These are phyloP conservation scores for Neodidymelliopsis sp. DNA, from an alignment of 2,329 filamentous ascomycete genomes.

Conservation along the genomic window DNA sequence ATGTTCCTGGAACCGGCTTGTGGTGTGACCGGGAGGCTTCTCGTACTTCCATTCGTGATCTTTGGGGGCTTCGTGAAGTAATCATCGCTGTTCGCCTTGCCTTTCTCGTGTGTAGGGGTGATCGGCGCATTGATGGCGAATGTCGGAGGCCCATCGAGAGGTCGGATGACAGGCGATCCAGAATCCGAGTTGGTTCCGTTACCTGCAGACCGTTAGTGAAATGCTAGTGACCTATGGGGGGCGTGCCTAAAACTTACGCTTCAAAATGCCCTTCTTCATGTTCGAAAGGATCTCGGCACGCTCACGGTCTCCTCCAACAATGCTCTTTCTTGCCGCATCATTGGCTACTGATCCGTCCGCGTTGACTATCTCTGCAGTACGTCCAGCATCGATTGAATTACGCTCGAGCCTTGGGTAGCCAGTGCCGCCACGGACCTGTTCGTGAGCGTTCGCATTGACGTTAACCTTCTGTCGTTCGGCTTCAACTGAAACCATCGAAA, in stretches of 20 bases:
- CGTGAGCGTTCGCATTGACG: conserved; percentile 72
- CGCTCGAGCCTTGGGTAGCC: conserved; percentile 85
- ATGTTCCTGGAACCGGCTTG: conserved; percentile 69
- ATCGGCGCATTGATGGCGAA: conserved; percentile 86
- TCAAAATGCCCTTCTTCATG: conserved; percentile 94
- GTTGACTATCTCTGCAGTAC: conserved; percentile 57
- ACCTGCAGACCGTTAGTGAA: conserved; percentile 39
- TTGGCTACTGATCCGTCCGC: conserved; percentile 48
- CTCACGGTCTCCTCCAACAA: conserved; percentile 88
- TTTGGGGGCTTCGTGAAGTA: conserved; percentile 85
- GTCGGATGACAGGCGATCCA: conserved; percentile 72
- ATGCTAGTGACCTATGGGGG: background rate
- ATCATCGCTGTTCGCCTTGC: conserved; percentile 68
- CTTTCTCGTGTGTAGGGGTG: conserved; percentile 78
- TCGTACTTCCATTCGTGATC: conserved; percentile 73
- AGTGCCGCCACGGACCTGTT: conserved; percentile 74
- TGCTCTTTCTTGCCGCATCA: conserved; percentile 76
- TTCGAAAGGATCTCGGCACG: conserved; percentile 90
- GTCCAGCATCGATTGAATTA: conserved; percentile 75
- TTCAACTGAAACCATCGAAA: conserved; percentile 96
- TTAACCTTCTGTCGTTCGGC: conserved; percentile 87
- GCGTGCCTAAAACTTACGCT: conserved; percentile 70
- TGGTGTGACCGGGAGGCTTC: conserved; percentile 82
- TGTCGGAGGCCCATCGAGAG: conserved; percentile 69
- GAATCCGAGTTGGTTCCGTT: conserved; percentile 66